These are phyloP conservation scores for Termitomyces sp. DNA, from an alignment of 768 basidiomycete species.

Conservation along the genomic window DNA sequence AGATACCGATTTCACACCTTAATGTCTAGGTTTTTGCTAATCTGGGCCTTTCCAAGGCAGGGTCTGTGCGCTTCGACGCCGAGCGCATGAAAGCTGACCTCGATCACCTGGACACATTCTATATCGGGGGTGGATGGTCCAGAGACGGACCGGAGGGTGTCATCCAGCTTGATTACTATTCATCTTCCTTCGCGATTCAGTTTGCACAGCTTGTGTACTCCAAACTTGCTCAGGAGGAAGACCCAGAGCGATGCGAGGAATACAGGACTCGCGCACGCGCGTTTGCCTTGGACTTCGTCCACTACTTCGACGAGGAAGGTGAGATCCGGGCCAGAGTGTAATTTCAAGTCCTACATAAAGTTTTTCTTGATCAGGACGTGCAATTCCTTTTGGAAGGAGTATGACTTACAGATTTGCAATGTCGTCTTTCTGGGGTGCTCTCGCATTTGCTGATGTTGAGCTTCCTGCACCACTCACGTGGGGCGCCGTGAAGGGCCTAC, in stretches of 20 bases:
- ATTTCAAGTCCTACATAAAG: not conserved
- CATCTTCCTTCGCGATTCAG: constrained; percentile 75
- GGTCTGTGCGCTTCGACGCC: constrained; percentile 49
- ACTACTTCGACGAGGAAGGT: constrained; percentile 75
- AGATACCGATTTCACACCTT: not conserved
- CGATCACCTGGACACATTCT: constrained; percentile 75
- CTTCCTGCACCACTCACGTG: constrained; percentile 66
- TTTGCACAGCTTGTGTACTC: constrained; percentile 69
- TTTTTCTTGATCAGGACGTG: constrained; percentile 43
- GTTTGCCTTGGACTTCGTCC: constrained; percentile 66
- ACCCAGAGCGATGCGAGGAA: constrained; percentile 59
- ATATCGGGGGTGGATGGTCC: constrained; percentile 72
- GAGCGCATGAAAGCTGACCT: constrained; percentile 67
- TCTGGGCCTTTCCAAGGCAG: constrained; percentile 59
- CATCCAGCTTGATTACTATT: constrained; percentile 75
- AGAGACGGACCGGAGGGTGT: constrained; percentile 74
- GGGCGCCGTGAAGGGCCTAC: constrained; percentile 71
- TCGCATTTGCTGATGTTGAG: constrained; percentile 66
- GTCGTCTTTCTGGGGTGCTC: constrained; percentile 73
- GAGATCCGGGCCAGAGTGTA: constrained; percentile 5
- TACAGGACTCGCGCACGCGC: constrained; percentile 56
- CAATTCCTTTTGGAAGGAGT: constrained; percentile 71
- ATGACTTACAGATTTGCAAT: constrained; percentile 79
- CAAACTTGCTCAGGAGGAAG: constrained; percentile 54
- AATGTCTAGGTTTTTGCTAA: constrained; percentile 61